Base-by-base conservation (phyloP, 2,329 filamentous ascomycete genomes). In the Pseudocercospora fuligena region DNA sequence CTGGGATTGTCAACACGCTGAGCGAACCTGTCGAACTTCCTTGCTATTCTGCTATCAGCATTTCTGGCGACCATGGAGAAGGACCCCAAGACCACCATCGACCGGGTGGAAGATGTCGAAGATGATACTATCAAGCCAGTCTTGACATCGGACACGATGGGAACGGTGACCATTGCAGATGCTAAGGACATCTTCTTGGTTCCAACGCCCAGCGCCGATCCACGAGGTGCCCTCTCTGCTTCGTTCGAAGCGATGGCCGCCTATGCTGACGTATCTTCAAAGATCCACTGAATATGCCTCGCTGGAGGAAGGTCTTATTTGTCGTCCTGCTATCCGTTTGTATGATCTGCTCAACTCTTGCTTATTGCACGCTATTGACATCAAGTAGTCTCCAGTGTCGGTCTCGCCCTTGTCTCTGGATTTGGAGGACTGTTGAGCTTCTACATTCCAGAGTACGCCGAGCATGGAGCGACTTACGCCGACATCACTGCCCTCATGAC, bases 381-480 rank as follows among this genome's bases (percentile, higher is more conserved):
- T 43, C 8, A 19, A 14, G 12, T 11, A 82, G 80, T 82, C 68
- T 81, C 80, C 4, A 76, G 75, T 14, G 63, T 82, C 3, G 78
- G 79, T 11, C 71, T 82, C 12, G 72, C 76, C 1, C 72, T 82
- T 8, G 79, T 82, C 0, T 79, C 78, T 12, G 80, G 80, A 0
- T 81, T 82, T 36, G 80, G 81, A 16, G 80, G 80, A 2, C 74
- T 83, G 1, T 70, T 82, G 4, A 74, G 71, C 6, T 82, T 80
- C 62, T 82, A 82, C 65, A 80, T 82, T 8, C 79, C 79, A 6
- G 72, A 72, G 1, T 82, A 82, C 66, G 66, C 72, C 2, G 76
- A 75, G 1, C 40, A 67, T 5, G 80, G 80, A 6, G 79, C 80
- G 25, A 72, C 71, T 2, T 79, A 80, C 27, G 76, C 76, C 21